Percentiles rank a stretch among this genome's conserved stretches.
Conservation (phyloP, 2,329 filamentous ascomycete species). For the Trichoderma sp. region DNA sequence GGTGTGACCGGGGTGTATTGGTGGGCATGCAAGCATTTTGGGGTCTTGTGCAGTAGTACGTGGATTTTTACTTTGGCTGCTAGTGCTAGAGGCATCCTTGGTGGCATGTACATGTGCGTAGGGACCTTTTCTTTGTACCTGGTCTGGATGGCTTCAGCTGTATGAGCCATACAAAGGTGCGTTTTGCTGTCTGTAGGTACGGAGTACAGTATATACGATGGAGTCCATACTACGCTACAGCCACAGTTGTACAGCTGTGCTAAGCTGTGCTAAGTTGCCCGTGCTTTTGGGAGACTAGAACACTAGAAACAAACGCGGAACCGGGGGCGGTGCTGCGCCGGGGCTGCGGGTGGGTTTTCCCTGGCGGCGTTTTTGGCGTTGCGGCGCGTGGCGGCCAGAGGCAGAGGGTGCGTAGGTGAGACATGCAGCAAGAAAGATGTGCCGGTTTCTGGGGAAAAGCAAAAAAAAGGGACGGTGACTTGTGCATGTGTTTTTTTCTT, state of each 20-base stretch:
- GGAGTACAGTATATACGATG: no score
- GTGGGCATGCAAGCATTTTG: slow-evolving; percentile 14
- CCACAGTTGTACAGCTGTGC: no score
- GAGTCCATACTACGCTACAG: no score
- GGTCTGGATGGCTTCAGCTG: neutral
- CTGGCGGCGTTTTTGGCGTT: neutral
- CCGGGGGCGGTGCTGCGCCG: neutral
- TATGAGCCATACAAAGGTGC: neutral
- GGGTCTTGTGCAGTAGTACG: neutral
- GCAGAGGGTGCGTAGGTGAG: neutral
- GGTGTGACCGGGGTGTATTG: neutral
- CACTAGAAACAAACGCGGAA: neutral
- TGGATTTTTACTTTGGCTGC: neutral
- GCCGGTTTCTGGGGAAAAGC: neutral
- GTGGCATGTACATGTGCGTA: neutral
- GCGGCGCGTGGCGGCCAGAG: neutral
- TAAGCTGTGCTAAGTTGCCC: neutral
- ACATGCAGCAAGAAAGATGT: neutral
- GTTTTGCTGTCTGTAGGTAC: neutral
- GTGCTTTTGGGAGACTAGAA: neutral
- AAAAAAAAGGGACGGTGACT: neutral
- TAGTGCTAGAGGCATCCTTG: neutral
- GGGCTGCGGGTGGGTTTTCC: neutral
- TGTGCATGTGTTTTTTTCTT: neutral
- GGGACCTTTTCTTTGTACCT: neutral